Conservation (phyloP, 345 rosid genomes). For the Acer saccharum region DNA sequence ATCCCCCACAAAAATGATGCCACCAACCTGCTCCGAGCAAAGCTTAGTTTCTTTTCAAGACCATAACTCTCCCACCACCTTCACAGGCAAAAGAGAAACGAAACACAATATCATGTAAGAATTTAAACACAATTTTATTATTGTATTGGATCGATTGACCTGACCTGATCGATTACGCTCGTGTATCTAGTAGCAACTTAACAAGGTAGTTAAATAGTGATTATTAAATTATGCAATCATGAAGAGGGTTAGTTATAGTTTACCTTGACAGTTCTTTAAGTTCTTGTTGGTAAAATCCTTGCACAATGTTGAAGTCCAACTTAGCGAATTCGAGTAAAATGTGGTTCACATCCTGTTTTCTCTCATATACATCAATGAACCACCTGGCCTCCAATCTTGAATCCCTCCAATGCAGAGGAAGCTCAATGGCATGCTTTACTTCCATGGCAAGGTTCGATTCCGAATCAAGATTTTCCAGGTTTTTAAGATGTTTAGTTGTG, state of each 20-base stretch:
- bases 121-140: no score
- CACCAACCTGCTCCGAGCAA: slow-evolving; percentile 21
- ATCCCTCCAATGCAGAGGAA: slow-evolving; percentile 22
- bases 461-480: neutral
- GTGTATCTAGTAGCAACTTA: no score
- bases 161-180: no score
- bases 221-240: neutral
- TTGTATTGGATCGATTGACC: no score
- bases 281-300: slow-evolving; percentile 18
- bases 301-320: slow-evolving; percentile 27
- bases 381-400: slow-evolving; percentile 22
- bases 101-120: neutral
- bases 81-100: neutral
- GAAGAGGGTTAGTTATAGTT: neutral
- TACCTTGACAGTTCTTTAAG: slow-evolving; percentile 23
- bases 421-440: slow-evolving; percentile 22
- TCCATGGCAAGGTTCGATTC: neutral
- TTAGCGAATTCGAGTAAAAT: slow-evolving; percentile 24
- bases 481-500: slow-evolving; percentile 11
- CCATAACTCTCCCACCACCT: slow-evolving; percentile 31
- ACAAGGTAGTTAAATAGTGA: no score
- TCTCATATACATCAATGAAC: slow-evolving; percentile 18
- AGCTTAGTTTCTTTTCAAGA: slow-evolving; percentile 19
- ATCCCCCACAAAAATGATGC: slow-evolving; percentile 17
- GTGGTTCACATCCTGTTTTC: slow-evolving; percentile 11